Evolutionary conservation across 305 asterid genomes (phyloP).

Genomic region (Petunia hybrid): DNA sequence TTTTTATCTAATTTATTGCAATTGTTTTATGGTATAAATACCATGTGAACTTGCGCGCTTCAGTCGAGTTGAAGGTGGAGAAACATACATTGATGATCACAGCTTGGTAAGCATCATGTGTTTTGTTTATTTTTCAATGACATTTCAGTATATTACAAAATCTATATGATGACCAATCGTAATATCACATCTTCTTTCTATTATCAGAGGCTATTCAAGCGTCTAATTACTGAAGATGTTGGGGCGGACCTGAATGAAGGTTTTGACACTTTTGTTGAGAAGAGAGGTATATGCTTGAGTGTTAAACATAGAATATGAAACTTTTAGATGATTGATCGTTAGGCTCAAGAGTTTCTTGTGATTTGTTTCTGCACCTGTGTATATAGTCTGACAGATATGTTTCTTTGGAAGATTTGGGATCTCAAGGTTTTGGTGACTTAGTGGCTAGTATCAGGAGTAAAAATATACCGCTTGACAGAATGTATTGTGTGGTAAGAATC

Average conservation of each 20-base stretch:
- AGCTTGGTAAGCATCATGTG: constrained; percentile 73
- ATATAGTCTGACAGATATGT: constrained; percentile 35
- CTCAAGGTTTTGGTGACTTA: constrained; percentile 94
- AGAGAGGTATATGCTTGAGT: constrained; percentile 70
- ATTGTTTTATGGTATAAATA: constrained; percentile 46
- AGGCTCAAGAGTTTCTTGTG: constrained; percentile 15
- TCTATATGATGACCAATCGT: too few species aligned
- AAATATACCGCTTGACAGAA: constrained; percentile 83
- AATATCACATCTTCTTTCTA: background rate
- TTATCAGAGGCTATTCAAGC: constrained; percentile 88
- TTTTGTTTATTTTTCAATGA: constrained; percentile 29
- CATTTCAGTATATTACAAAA: too few species aligned
- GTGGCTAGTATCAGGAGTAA: constrained; percentile 84
- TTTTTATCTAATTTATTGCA: constrained; percentile 34
- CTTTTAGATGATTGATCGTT: background rate
- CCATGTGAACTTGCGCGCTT: constrained; percentile 96
- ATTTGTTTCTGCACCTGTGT: background rate
- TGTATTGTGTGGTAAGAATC: constrained; percentile 97
- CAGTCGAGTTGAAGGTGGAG: constrained; percentile 93
- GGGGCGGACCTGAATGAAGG: constrained; percentile 95
- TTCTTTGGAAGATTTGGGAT: constrained; percentile 76
- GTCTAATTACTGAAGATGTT: constrained; percentile 85
- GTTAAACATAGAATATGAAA: constrained; percentile 23
- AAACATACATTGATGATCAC: constrained; percentile 84
- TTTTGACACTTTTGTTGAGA: constrained; percentile 76